Conservation (phyloP, 116 monocot genomes). For the Iris pallida region DNA sequence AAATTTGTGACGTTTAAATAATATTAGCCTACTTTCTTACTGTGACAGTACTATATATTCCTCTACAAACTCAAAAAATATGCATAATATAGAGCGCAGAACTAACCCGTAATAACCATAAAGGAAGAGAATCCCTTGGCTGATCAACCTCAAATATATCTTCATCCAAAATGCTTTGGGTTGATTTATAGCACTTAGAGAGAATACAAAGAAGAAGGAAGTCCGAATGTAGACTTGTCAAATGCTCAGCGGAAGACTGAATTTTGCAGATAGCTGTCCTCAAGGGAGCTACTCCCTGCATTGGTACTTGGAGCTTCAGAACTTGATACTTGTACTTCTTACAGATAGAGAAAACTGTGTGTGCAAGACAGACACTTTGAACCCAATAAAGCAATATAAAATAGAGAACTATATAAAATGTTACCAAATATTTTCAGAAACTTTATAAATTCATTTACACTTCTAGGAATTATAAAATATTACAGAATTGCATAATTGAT, state of each 20-base stretch:
- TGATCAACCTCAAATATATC: slow-evolving; percentile 82
- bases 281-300: slow-evolving; percentile 70
- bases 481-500: too few species aligned
- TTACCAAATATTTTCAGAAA: too few species aligned
- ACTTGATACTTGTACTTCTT: slow-evolving; percentile 81
- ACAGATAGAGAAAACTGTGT: slow-evolving; percentile 73
- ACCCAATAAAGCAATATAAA: neutral
- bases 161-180: slow-evolving; percentile 54
- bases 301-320: slow-evolving; percentile 63
- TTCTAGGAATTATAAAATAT: too few species aligned
- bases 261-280: slow-evolving; percentile 73
- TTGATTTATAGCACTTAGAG: slow-evolving; percentile 77
- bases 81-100: too few species aligned
- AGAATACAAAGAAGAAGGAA: slow-evolving; percentile 85
- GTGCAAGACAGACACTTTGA: neutral
- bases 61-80: too few species aligned
- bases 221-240: slow-evolving; percentile 82
- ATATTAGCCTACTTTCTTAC: too few species aligned
- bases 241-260: slow-evolving; percentile 64
- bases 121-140: slow-evolving; percentile 85
- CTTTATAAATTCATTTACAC: too few species aligned
- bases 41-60: too few species aligned
- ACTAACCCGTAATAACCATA: slow-evolving; percentile 95
- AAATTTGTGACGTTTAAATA: too few species aligned
- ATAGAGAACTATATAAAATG: neutral